Conservation (phyloP, 1,284 basidiomycete genomes). For the Phellopilus nigrolimitatus region DNA sequence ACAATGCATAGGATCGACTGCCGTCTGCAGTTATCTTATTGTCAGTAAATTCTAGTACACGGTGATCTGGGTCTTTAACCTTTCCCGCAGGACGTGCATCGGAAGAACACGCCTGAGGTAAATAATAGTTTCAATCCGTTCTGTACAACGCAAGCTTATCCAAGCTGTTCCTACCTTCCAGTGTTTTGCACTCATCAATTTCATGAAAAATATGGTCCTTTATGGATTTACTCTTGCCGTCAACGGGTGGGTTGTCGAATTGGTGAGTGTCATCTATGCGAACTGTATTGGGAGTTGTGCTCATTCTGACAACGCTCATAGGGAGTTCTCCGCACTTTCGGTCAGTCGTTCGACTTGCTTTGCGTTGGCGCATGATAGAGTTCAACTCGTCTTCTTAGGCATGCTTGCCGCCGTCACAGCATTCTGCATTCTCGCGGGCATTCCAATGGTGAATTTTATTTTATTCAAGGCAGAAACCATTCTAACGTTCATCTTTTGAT, state of each 20-base stretch:
- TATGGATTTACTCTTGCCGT: constrained; percentile 44
- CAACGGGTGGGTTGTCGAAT: constrained; percentile 36
- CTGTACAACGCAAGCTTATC: background rate
- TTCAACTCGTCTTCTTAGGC: background rate
- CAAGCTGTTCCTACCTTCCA: constrained; percentile 28
- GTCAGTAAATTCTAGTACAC: background rate
- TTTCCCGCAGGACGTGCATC: constrained; percentile 3
- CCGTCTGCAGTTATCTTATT: constrained; percentile 11
- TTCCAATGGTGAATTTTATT: constrained; percentile 5
- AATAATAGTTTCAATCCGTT: background rate
- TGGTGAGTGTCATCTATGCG: background rate
- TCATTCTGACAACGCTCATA: background rate
- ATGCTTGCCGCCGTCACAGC: constrained; percentile 9
- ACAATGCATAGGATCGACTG: constrained; percentile 20
- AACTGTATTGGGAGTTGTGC: background rate
- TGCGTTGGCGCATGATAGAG: background rate
- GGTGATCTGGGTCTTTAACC: background rate
- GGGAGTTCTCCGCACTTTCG: constrained; percentile 10
- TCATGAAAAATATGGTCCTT: constrained; percentile 40
- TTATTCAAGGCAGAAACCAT: background rate
- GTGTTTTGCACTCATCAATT: constrained; percentile 39
- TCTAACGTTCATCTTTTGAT: too few species aligned
- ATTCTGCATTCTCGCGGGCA: constrained; percentile 9
- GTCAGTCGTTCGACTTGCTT: background rate
- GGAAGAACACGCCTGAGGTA: constrained; percentile 8